phyloP scores from a whole-genome alignment of 495 filamentous ascomycete genomes.

The Podospora tetraspora region DNA sequence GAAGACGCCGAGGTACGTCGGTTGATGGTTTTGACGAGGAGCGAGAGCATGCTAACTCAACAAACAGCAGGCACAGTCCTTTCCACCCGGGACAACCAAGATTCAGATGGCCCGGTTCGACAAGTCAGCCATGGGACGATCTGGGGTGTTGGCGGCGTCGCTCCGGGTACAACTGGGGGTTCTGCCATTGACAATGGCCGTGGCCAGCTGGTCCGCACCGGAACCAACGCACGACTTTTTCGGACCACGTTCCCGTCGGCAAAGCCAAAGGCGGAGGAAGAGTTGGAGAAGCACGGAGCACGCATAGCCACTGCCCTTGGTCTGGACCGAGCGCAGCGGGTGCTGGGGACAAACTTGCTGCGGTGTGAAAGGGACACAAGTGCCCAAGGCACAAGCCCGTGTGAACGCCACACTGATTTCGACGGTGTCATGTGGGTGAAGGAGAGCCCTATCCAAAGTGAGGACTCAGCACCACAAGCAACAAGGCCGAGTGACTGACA shows the following conservation, averaged over 20 bases:
- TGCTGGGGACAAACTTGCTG: slow-evolving; percentile 44
- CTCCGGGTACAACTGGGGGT: slow-evolving; percentile 40
- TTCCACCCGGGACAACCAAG: slow-evolving; percentile 25
- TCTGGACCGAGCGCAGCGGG: slow-evolving; percentile 61
- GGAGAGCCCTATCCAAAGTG: slow-evolving; percentile 45
- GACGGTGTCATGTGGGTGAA: slow-evolving; percentile 58
- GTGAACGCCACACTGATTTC: slow-evolving; percentile 38
- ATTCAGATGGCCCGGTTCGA: slow-evolving; percentile 22
- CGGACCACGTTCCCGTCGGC: slow-evolving; percentile 57
- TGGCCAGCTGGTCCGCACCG: slow-evolving; percentile 57
- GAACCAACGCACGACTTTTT: slow-evolving; percentile 71
- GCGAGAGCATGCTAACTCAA: slow-evolving; percentile 1
- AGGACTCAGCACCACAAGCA: slow-evolving; percentile 20
- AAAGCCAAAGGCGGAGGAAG: slow-evolving; percentile 45
- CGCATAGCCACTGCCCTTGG: slow-evolving; percentile 78
- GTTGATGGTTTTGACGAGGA: neutral
- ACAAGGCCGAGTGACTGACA: neutral
- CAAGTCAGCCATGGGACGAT: slow-evolving; percentile 62
- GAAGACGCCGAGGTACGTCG: slow-evolving; percentile 24
- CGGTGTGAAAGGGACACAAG: slow-evolving; percentile 17
- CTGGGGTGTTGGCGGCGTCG: slow-evolving; percentile 75
- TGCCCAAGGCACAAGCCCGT: neutral
- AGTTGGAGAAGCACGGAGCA: slow-evolving; percentile 63
- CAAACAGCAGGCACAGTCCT: slow-evolving; percentile 34
- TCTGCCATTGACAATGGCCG: slow-evolving; percentile 53